Evolutionary conservation across 805 yeast genomes (phyloP).

Genomic region (Ogataea methanolica): DNA sequence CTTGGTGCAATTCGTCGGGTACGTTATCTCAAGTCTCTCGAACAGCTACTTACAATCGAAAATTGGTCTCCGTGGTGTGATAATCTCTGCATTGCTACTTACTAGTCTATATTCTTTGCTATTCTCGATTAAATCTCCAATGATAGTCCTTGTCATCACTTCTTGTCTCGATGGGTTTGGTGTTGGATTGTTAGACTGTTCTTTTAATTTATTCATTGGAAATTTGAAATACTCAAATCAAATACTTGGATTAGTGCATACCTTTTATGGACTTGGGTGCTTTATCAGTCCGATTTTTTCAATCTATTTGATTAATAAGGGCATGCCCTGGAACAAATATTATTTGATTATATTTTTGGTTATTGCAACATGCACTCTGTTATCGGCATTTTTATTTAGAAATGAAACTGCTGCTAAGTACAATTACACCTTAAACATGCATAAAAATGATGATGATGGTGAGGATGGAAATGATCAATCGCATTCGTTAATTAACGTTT

Average conservation of each 20-base stretch:
- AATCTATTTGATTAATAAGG: constrained; percentile 35
- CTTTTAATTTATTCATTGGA: constrained; percentile 51
- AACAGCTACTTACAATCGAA: constrained; percentile 38
- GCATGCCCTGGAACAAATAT: constrained; percentile 41
- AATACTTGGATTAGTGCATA: constrained; percentile 47
- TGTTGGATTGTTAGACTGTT: constrained; percentile 52
- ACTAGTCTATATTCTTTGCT: constrained; percentile 18
- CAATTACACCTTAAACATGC: constrained; percentile 23
- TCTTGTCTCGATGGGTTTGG: constrained; percentile 49
- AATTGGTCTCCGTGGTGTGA: constrained; percentile 49
- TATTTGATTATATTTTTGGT: constrained; percentile 34
- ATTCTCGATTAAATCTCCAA: constrained; percentile 39
- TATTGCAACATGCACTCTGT: constrained; percentile 22
- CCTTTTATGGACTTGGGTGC: constrained; percentile 51
- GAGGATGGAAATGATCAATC: constrained; percentile 10
- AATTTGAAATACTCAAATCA: constrained; percentile 42
- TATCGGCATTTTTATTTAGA: constrained; percentile 29
- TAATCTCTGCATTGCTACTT: constrained; percentile 15
- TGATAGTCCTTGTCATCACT: constrained; percentile 33
- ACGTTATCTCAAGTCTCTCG: constrained; percentile 45
- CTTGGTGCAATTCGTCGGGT: constrained; percentile 50
- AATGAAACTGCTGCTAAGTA: constrained; percentile 44
- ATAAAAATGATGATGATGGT: constrained; percentile 13
- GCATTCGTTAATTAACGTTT: constrained; percentile 11
- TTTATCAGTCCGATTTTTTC: constrained; percentile 45